A percentile compares a stretch with the other conserved stretches of the same genome.
Conservation (phyloP, 192 early-diverging fungal species). For the Coemansia sp. region DNA sequence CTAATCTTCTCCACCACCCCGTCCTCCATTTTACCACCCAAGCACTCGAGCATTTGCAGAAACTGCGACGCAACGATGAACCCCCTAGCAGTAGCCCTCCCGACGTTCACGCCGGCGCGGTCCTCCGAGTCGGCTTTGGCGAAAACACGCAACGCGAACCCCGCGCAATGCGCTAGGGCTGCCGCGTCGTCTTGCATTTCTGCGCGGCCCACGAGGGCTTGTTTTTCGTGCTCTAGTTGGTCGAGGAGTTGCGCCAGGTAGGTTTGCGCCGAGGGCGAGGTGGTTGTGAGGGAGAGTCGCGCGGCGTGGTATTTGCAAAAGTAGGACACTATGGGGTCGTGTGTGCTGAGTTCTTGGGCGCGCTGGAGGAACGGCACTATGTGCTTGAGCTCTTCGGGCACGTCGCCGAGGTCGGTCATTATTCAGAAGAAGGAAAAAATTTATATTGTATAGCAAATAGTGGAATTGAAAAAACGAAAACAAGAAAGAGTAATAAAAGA, state of each 20-base stretch:
- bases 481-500: constrained; percentile 5
- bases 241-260: constrained; percentile 73
- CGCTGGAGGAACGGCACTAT: constrained; percentile 81
- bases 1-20: constrained; percentile 82
- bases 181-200: constrained; percentile 73
- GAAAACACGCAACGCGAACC: constrained; percentile 89
- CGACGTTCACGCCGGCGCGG: constrained; percentile 63
- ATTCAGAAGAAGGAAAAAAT: neutral
- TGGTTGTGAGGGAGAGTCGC: constrained; percentile 67
- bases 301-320: constrained; percentile 90
- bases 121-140: constrained; percentile 90
- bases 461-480: constrained; percentile 2
- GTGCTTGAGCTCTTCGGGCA: constrained; percentile 64
- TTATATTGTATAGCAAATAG: neutral
- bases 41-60: constrained; percentile 79
- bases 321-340: constrained; percentile 89
- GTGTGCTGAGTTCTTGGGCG: constrained; percentile 67
- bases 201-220: constrained; percentile 58
- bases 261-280: constrained; percentile 53
- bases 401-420: constrained; percentile 18
- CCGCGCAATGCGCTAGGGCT: constrained; percentile 79
- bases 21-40: constrained; percentile 72
- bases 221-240: constrained; percentile 78
- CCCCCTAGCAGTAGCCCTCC: constrained; percentile 83
- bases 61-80: constrained; percentile 90